Evolutionary conservation across 2,329 filamentous ascomycete species (phyloP), one percentile per base, ranked within the genome.

Genomic region (Alternaria metachromatica): DNA sequence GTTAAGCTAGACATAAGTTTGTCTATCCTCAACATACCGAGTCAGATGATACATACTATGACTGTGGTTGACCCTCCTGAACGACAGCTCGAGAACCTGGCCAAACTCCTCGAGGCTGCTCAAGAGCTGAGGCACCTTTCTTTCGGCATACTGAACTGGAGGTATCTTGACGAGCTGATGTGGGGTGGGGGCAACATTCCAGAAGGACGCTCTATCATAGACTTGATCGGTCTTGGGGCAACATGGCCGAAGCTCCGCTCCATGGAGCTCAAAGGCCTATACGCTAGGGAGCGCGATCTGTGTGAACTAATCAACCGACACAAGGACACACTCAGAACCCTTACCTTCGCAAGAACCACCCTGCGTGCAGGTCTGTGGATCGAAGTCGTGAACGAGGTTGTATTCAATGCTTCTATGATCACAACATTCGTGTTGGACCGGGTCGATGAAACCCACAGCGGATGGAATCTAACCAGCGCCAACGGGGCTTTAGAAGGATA

Each of bases 341-440:
- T 74, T 4, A 45, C 26, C 2, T 69, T 76, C 43, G 53, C 48
- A 2, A 33, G 55, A 13, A 75, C 62, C 49, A 67, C 63, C 45
- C 59, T 78, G 3, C 30, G 50, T 7, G 33, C 55, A 9, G 75
- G 75, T 10, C 10, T 41, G 3, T 78, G 76, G 75, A 66, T 69
- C 8, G 69, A 74, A 12, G 18, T 78, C 21, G 73, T 76, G 2
- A 70, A 76, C 25, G 67, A 76, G 21, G 67, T 76, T 6, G 43
- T 76, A 5, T 68, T 67, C 21, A 63, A 59, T 18, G 56, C 55
- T 18, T 67, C 74, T 2, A 57, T 48, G 8, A 69, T 76, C 5
- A 10, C 26, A 3, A 48, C 51, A 1, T 78, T 77, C 43, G 30
- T 43, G 1, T 54, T 78, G 21, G 46, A 72, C 20, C 44, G 15